phyloP scores from a whole-genome alignment of 2,329 filamentous ascomycete species.

The Knufia petricola region DNA sequence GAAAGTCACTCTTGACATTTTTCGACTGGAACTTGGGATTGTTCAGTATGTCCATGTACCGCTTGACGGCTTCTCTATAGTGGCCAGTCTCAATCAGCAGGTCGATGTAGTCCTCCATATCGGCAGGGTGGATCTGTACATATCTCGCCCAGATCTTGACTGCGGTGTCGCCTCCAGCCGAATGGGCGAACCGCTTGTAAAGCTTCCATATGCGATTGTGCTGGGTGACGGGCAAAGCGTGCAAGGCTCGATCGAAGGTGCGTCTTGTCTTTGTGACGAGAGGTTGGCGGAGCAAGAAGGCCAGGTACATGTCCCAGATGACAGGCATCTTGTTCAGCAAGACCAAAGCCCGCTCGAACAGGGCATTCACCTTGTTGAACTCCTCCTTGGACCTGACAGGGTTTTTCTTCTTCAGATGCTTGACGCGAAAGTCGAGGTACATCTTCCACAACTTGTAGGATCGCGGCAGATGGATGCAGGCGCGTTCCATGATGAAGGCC shows the following conservation, averaged over 20 bases:
- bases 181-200: slow-evolving; percentile 84
- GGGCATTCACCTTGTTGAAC: slow-evolving; percentile 84
- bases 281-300: slow-evolving; percentile 84
- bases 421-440: slow-evolving; percentile 77
- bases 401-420: slow-evolving; percentile 74
- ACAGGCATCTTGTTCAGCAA: slow-evolving; percentile 97
- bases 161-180: slow-evolving; percentile 78
- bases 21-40: slow-evolving; percentile 86
- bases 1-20: slow-evolving; percentile 86
- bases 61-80: slow-evolving; percentile 83
- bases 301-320: slow-evolving; percentile 97
- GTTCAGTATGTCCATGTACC: slow-evolving; percentile 86
- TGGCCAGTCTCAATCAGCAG: slow-evolving; percentile 69
- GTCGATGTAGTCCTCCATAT: slow-evolving; percentile 90
- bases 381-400: slow-evolving; percentile 69
- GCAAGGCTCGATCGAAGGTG: slow-evolving; percentile 84
- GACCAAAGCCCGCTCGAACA: slow-evolving; percentile 87
- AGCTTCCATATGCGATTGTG: slow-evolving; percentile 92
- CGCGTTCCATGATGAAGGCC: slow-evolving; percentile 79
- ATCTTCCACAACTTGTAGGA: slow-evolving; percentile 99
- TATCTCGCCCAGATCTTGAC: slow-evolving; percentile 92
- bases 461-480: slow-evolving; percentile 77
- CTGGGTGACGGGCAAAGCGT: slow-evolving; percentile 85
- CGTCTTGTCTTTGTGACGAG: slow-evolving; percentile 75
- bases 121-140: slow-evolving; percentile 93